phyloP scores from a whole-genome alignment of 2,329 filamentous ascomycete genomes.

The Arthrobotrys pseudoclavata region DNA sequence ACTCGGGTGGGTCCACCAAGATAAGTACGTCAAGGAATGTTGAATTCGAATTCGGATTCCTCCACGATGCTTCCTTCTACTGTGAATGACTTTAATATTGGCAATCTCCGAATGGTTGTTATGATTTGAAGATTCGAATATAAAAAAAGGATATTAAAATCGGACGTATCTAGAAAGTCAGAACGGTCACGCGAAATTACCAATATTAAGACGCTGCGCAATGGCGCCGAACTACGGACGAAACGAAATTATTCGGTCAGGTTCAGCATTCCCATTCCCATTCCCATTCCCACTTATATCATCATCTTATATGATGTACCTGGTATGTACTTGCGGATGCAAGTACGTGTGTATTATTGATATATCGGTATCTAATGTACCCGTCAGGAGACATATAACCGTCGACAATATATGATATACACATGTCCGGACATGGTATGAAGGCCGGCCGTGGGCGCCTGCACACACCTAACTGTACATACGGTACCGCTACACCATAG shows the following conservation, averaged over 20 bases:
- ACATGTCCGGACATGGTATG: not conserved
- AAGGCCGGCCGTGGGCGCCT: not conserved
- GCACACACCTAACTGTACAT: not conserved
- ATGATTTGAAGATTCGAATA: not conserved
- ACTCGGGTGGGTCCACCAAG: not conserved
- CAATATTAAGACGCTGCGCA: slow-evolving; percentile 9
- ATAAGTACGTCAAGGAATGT: not conserved
- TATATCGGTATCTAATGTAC: slow-evolving; percentile 18
- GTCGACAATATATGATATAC: not conserved
- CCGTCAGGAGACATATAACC: slow-evolving; percentile 52
- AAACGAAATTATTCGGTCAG: slow-evolving; percentile 4
- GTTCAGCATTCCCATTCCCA: not conserved
- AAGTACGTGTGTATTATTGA: too few species aligned
- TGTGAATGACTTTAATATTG: too few species aligned
- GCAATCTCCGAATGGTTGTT: not conserved
- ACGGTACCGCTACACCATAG: too few species aligned
- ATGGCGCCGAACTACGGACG: slow-evolving; percentile 21
- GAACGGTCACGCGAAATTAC: slow-evolving; percentile 12
- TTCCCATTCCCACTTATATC: not conserved
- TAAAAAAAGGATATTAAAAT: not conserved
- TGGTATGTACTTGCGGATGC: too few species aligned
- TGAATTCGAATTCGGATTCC: not conserved
- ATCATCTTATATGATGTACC: not conserved
- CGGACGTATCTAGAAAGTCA: too few species aligned
- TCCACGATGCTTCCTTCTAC: not conserved